Evolutionary conservation across 345 rosid genomes (phyloP), one percentile per base, ranked within the genome.

Genomic region (Eucalyptus sp.): DNA sequence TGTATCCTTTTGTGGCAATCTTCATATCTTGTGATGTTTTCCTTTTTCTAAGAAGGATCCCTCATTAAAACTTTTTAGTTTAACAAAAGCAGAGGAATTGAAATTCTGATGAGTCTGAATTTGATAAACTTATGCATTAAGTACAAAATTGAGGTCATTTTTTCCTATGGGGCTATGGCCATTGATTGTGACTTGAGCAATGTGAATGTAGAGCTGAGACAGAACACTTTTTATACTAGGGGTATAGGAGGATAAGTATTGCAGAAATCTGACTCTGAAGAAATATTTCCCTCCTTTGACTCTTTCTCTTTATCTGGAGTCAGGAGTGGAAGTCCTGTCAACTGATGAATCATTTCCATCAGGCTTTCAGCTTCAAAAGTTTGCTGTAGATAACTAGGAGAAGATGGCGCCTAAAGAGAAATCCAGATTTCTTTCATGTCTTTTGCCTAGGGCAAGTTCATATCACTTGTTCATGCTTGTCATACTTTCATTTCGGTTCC

Each of bases 1-100:
- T 89, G 99, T 98, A 98, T 97, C 99, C 99, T 95, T 81, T 90
- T 71, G 46, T 87, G 64, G 51, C 86, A 81, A 58, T 88, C 66
- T 86, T 29, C 83, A 76, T 54, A 87, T 58, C n/a, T 50, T 81
- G 66, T 33, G 50, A 22, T 29, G 17, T 64, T 50, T 84, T 66
- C 44, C 51, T 24, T 51, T 51, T 31, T 81, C 24, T 17, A 48
- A 44, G 29, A 22, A 27, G 18, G 43, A 13, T 66, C n/a, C 64
- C 16, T 17, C 17, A 3, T 8, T 50, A 31, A 31, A n/a, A 20
- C 16, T 52, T 17, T 86, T 49, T 33, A 52, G 48, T 6, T 76
- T 22, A 37, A 22, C 13, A 41, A 76, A 76, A 10, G 15, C 48
- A 41, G 84, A 76, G 48, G 48, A 76, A 41, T 41, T 24, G 7